These are phyloP conservation scores for Pseudocercospora musae DNA, from an alignment of 2,329 filamentous ascomycete genomes.

Conservation along the genomic window DNA sequence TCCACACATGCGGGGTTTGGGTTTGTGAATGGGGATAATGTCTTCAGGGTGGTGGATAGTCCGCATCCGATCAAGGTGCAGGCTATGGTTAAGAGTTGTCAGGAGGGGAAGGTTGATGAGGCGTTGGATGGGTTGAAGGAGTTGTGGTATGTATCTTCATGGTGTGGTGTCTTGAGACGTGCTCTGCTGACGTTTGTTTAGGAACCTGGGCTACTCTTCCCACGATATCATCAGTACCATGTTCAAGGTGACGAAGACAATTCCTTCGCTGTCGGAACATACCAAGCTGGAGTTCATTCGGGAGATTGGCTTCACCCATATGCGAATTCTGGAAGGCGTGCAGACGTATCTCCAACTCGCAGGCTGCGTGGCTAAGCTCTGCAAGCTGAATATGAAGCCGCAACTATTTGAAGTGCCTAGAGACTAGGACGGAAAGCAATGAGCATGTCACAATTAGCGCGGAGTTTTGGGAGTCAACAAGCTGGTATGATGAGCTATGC, in stretches of 20 bases:
- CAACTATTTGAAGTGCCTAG: slow-evolving; percentile 63
- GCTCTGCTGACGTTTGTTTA: slow-evolving; percentile 28
- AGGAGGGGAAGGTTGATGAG: slow-evolving; percentile 84
- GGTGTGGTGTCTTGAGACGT: background rate
- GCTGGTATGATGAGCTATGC: background rate
- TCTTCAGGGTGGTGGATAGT: slow-evolving; percentile 95
- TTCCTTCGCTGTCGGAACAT: slow-evolving; percentile 87
- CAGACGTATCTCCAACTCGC: slow-evolving; percentile 92
- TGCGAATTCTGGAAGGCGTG: slow-evolving; percentile 97
- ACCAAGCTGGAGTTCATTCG: slow-evolving; percentile 89
- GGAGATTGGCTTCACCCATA: slow-evolving; percentile 98
- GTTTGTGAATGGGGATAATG: slow-evolving; percentile 95
- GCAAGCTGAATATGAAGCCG: slow-evolving; percentile 95
- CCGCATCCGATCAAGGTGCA: slow-evolving; percentile 98
- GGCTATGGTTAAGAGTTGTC: slow-evolving; percentile 96
- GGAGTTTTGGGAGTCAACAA: background rate
- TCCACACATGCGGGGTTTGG: slow-evolving; percentile 91
- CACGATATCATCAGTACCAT: slow-evolving; percentile 99
- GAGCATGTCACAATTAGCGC: background rate
- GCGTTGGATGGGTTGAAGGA: slow-evolving; percentile 84
- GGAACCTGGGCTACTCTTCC: slow-evolving; percentile 88
- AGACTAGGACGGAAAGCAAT: background rate
- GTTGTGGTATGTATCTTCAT: slow-evolving; percentile 62
- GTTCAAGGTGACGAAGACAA: slow-evolving; percentile 97
- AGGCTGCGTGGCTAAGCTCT: slow-evolving; percentile 84